Conservation (phyloP, 2,329 filamentous ascomycete species). For the Dothideomycetes sp. region DNA sequence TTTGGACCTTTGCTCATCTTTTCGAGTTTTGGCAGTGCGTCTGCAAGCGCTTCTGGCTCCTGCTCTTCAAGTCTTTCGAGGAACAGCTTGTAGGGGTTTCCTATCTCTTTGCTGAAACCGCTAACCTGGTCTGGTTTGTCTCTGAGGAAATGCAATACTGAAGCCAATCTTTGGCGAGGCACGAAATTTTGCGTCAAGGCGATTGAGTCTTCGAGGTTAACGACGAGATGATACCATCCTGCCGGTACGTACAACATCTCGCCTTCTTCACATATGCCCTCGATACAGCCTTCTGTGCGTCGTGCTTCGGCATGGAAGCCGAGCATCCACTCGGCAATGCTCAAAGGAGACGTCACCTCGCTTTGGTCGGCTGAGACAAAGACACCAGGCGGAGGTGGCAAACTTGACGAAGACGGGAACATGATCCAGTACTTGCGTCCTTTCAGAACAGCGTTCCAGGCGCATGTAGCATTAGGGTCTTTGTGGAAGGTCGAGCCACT, state of each 20-base stretch:
- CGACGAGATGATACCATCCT: constrained; percentile 94
- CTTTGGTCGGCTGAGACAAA: constrained; percentile 82
- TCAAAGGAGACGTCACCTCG: constrained; percentile 87
- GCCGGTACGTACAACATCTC: constrained; percentile 89
- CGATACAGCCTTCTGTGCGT: constrained; percentile 63
- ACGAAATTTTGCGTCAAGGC: constrained; percentile 95
- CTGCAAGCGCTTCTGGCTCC: constrained; percentile 58
- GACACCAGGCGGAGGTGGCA: constrained; percentile 71
- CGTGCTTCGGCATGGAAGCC: constrained; percentile 81
- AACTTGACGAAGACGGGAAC: constrained; percentile 63
- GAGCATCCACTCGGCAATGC: constrained; percentile 93
- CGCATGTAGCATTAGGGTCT: constrained; percentile 60
- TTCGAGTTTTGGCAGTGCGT: constrained; percentile 56
- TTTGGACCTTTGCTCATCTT: constrained; percentile 57
- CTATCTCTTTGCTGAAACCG: constrained; percentile 65
- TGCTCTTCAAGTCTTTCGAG: constrained; percentile 53
- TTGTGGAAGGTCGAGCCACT: constrained; percentile 96
- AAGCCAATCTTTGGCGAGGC: constrained; percentile 60
- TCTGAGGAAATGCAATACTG: constrained; percentile 69
- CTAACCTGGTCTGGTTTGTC: constrained; percentile 80
- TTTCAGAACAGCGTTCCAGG: constrained; percentile 88
- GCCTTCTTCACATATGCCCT: constrained; percentile 74
- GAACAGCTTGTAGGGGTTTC: constrained; percentile 68
- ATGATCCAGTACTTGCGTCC: constrained; percentile 98
- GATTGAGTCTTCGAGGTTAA: constrained; percentile 76